Evolutionary conservation across 179 eudicot genomes (phyloP), one percentile per base, ranked within the genome.

Genomic region (Silene noctiflora): DNA sequence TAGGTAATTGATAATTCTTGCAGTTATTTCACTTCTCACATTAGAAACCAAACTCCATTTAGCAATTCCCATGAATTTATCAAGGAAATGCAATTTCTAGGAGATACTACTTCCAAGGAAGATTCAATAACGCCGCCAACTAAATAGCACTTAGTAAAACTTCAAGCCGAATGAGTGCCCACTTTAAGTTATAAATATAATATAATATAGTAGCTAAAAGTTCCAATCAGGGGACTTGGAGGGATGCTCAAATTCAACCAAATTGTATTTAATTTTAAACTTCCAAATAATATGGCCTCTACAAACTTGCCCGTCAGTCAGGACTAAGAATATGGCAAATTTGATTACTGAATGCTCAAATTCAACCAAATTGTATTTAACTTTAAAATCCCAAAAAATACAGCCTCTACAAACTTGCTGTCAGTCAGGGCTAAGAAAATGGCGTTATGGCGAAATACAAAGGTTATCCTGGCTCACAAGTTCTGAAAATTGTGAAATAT

Each of bases 381-480:
- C 24, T 55, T 71, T 27, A 27, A 71, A 53, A 22, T 48, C 74
- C 64, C 17, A 27, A 55, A 39, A 24, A 10, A 71, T 71, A 20
- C 16, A 3, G 21, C 63, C 63, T 71, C 46, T 46, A 71, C 64
- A 55, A 71, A 71, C 24, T 71, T 71, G 74, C 59, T 25, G 58
- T 68, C 70, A 66, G 48, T 66, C 27, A 70, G 9, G 39, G 20
- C 60, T 48, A 70, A 48, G 39, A 70, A 16, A 12, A 65, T 22
- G 59, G 76, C 33, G 39, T 44, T 42, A 76, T 39, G 29, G 65
- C 48, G 65, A 24, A 17, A 35, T 46, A 56, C 74, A 72, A 66
- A 72, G 46, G 69, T 65, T 67, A 67, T 22, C 11, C 69, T 24
- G 22, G 53, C 69, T 42, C 75, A 66, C 72, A 80, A 76, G 56